phyloP scores from a whole-genome alignment of 441 rosid genomes.

The Manihot esculenta region DNA sequence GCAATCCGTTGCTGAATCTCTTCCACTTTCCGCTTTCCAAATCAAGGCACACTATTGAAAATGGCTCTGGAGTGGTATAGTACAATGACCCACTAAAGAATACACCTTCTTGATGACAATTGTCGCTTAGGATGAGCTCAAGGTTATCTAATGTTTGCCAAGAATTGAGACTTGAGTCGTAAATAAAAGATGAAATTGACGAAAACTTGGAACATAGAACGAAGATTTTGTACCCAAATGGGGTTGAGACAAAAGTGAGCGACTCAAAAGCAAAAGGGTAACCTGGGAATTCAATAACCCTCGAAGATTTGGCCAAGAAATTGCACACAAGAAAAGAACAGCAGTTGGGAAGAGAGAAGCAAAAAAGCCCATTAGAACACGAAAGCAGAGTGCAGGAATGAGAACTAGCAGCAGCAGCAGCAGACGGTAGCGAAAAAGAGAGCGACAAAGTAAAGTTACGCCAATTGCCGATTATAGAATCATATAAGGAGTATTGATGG shows the following conservation, averaged over 20 bases:
- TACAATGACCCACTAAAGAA: constrained; percentile 51
- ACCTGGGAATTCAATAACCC: constrained; percentile 52
- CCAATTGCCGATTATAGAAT: constrained; percentile 54
- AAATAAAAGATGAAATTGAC: constrained; percentile 45
- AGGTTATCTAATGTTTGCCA: constrained; percentile 51
- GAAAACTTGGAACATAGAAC: constrained; percentile 39
- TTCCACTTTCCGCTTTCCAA: constrained; percentile 50
- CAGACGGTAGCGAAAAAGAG: constrained; percentile 35
- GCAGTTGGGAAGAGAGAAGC: constrained; percentile 52
- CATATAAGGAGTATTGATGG: constrained; percentile 57
- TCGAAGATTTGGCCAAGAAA: constrained; percentile 54
- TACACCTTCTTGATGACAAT: constrained; percentile 60
- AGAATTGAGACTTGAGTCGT: constrained; percentile 45
- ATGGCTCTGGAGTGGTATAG: constrained; percentile 64
- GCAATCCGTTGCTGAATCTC: constrained; percentile 35
- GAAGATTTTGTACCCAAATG: constrained; percentile 57
- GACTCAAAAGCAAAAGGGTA: constrained; percentile 62
- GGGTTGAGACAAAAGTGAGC: constrained; percentile 52
- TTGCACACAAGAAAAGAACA: constrained; percentile 64
- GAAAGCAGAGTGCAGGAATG: constrained; percentile 46
- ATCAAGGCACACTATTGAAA: constrained; percentile 45
- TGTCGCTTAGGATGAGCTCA: constrained; percentile 41
- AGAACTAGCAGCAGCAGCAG: constrained; percentile 14
- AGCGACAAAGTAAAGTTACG: constrained; percentile 43
- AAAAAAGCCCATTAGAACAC: constrained; percentile 64